Conservation (phyloP, 345 rosid genomes). For the Salix caprea region DNA sequence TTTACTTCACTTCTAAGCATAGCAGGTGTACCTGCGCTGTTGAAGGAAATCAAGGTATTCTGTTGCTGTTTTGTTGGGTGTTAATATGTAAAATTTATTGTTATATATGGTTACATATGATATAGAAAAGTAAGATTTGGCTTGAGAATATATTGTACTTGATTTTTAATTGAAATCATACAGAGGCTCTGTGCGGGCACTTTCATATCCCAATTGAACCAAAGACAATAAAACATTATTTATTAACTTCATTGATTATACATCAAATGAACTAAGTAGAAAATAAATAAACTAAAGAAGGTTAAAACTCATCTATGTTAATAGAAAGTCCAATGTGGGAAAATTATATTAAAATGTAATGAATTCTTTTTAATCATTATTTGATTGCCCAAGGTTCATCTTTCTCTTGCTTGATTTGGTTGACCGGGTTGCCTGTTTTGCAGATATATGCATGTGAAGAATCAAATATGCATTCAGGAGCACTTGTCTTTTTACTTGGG, state of each 20-base stretch:
- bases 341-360: too few relatives aligned
- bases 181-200: not conserved
- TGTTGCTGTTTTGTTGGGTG: not conserved
- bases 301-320: not conserved
- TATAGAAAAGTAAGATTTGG: not conserved
- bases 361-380: not conserved
- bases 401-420: slow-evolving; percentile 1
- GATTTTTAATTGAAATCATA: not conserved
- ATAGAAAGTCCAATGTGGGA: not conserved
- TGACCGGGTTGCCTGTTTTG: slow-evolving; percentile 8
- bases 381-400: not conserved
- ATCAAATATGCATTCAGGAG: slow-evolving; percentile 86
- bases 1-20: slow-evolving; percentile 84
- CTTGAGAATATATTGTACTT: not conserved
- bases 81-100: not conserved
- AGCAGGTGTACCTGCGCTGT: slow-evolving; percentile 70
- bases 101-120: not conserved
- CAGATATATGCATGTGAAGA: slow-evolving; percentile 83
- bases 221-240: not conserved
- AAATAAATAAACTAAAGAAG: too few relatives aligned
- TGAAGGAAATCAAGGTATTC: slow-evolving; percentile 77
- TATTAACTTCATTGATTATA: not conserved
- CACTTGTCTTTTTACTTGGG: slow-evolving; percentile 80
- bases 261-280: not conserved
- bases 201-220: not conserved